Conservation (phyloP, 2,329 filamentous ascomycete genomes). For the Ceratocystis destructans region DNA sequence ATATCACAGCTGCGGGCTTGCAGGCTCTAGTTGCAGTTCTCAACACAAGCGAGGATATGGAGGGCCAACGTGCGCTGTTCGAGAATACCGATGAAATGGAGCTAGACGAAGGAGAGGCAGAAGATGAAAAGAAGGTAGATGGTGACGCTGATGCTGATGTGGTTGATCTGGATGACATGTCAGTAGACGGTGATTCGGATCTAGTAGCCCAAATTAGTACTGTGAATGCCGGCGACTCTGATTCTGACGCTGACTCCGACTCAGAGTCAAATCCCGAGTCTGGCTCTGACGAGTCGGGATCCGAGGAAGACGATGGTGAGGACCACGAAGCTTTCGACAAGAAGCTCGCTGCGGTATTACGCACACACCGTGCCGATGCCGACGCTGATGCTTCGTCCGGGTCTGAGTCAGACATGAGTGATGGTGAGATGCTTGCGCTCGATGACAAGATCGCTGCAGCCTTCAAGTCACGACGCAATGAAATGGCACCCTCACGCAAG, state of each 20-base stretch:
- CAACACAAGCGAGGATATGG: conserved; percentile 61
- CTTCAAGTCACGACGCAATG: conserved; percentile 62
- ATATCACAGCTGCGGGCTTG: conserved; percentile 60
- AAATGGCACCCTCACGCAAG: conserved; percentile 55
- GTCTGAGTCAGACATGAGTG: conserved; percentile 73
- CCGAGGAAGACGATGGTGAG: conserved; percentile 33
- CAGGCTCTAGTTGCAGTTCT: conserved; percentile 55
- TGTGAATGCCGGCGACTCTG: conserved; percentile 27
- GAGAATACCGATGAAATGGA: conserved; percentile 42
- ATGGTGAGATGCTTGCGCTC: conserved; percentile 86
- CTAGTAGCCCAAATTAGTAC: conserved; percentile 20
- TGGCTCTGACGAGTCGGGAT: conserved; percentile 31
- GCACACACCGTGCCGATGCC: conserved; percentile 52
- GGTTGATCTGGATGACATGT: conserved; percentile 37
- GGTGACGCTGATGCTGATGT: conserved; percentile 26
- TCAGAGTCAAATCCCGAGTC: conserved; percentile 31
- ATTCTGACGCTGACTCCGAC: conserved; percentile 29
- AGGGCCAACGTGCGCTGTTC: conserved; percentile 79
- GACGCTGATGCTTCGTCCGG: conserved; percentile 43
- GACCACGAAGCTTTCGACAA: conserved; percentile 47
- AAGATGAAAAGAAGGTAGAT: conserved; percentile 3
- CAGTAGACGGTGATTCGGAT: conserved; percentile 31
- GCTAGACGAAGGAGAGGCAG: conserved; percentile 9
- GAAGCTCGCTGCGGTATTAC: conserved; percentile 63
- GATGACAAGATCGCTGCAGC: conserved; percentile 74